Evolutionary conservation across 1,284 basidiomycete genomes (phyloP).

Genomic region (Heterobasidion occidentale): DNA sequence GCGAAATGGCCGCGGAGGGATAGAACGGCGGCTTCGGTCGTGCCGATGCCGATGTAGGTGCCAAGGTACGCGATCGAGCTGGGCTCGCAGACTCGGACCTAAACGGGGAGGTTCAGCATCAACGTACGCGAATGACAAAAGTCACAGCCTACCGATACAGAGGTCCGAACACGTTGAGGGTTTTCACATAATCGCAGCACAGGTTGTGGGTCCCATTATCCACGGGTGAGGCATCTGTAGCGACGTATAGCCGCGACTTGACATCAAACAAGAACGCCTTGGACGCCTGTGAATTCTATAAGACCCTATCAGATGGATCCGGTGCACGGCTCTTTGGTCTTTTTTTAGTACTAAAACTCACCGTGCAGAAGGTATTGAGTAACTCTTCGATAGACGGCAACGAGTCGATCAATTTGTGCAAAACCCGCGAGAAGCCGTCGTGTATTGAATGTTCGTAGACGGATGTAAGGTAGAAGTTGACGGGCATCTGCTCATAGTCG

Average conservation of each 20-base stretch:
- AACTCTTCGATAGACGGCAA: constrained; percentile 72
- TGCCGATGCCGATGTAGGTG: constrained; percentile 5
- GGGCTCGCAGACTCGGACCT: constrained; percentile 23
- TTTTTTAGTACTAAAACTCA: constrained; percentile 26
- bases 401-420: constrained; percentile 67
- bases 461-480: constrained; percentile 83
- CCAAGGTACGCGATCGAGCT: constrained; percentile 10
- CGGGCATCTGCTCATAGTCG: constrained; percentile 61
- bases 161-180: constrained; percentile 53
- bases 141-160: not conserved
- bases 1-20: constrained; percentile 44
- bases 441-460: constrained; percentile 86
- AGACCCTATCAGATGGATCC: not conserved
- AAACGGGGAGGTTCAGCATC: not conserved
- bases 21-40: constrained; percentile 31
- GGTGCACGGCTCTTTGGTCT: not conserved
- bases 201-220: constrained; percentile 84
- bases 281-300: constrained; percentile 79
- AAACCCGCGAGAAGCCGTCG: constrained; percentile 79
- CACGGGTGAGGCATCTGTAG: constrained; percentile 89
- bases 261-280: constrained; percentile 94
- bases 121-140: not conserved
- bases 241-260: constrained; percentile 80
- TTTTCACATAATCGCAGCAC: constrained; percentile 87
- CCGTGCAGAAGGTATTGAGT: constrained; percentile 76